Percentiles rank a stretch among this genome's conserved stretches.
phyloP scores from a whole-genome alignment of 2,329 filamentous ascomycete species.

The Neopestalotiopsis rosae region DNA sequence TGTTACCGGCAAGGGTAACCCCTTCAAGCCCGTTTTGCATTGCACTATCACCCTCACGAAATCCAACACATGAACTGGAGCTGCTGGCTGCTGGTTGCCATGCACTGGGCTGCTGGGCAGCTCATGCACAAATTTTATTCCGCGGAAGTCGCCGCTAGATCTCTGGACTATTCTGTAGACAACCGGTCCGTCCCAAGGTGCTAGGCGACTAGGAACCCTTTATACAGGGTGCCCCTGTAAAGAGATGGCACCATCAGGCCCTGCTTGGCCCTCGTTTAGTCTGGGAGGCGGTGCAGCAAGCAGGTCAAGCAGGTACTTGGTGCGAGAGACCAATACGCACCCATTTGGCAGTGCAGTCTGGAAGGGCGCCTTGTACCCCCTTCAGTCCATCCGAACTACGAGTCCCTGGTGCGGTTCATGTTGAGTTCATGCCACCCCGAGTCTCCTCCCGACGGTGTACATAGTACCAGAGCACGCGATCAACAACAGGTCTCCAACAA shows the following conservation, averaged over 20 bases:
- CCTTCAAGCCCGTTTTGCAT: not conserved
- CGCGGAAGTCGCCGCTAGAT: constrained; percentile 6
- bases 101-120: not conserved
- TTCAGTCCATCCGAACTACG: not conserved
- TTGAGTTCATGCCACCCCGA: constrained; percentile 9
- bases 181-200: constrained; percentile 5
- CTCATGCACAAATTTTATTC: not conserved
- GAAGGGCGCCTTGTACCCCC: not conserved
- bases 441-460: constrained; percentile 1
- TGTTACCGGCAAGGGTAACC: not conserved
- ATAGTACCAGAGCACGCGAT: not conserved
- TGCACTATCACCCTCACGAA: constrained; percentile 2
- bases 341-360: not conserved
- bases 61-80: not conserved
- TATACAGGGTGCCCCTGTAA: not conserved
- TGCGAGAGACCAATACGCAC: not conserved
- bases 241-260: constrained; percentile 12
- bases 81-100: not conserved
- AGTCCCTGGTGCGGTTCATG: constrained; percentile 5
- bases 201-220: not conserved
- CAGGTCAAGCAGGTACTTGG: not conserved
- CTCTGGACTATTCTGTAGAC: not conserved
- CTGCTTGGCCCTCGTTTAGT: constrained; percentile 1
- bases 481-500: not conserved
- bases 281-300: constrained; percentile 2